A percentile compares a stretch with the other conserved stretches of the same genome.
Conservation (phyloP, 306 rosid genomes). For the Abrus pulchellus region DNA sequence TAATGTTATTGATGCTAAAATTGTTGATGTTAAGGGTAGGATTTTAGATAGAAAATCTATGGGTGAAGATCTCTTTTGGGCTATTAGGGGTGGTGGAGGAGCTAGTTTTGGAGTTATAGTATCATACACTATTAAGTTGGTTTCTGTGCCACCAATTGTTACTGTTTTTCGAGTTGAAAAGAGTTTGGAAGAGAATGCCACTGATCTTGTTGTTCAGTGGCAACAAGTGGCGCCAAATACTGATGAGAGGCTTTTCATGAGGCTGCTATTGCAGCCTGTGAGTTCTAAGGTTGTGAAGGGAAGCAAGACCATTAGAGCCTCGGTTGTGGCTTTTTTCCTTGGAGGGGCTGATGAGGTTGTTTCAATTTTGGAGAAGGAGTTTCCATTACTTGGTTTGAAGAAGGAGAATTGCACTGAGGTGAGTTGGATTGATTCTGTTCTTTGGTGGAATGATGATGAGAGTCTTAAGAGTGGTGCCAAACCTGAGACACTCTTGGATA, state of each 20-base stretch:
- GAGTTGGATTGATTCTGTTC: constrained; percentile 58
- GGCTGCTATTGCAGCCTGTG: constrained; percentile 53
- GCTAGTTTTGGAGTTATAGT: constrained; percentile 54
- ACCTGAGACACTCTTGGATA: constrained; percentile 45
- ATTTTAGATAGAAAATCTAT: constrained; percentile 41
- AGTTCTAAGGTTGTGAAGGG: constrained; percentile 39
- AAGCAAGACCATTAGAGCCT: constrained; percentile 38
- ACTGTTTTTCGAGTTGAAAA: constrained; percentile 44
- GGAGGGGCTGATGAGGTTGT: constrained; percentile 52
- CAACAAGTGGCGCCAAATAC: constrained; percentile 56
- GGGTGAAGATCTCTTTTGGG: constrained; percentile 59
- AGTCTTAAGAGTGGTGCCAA: constrained; percentile 31
- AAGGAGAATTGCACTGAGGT: constrained; percentile 45
- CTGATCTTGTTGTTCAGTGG: constrained; percentile 58
- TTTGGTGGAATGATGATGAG: constrained; percentile 45
- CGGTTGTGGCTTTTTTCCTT: constrained; percentile 50
- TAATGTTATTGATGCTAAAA: constrained; percentile 44
- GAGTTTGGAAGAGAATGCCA: constrained; percentile 50
- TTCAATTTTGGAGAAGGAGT: constrained; percentile 43
- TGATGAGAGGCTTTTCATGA: constrained; percentile 52
- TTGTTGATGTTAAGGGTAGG: constrained; percentile 52
- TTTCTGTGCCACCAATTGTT: constrained; percentile 47
- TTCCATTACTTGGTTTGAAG: constrained; percentile 49
- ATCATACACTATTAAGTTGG: constrained; percentile 50
- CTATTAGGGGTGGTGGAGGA: constrained; percentile 56